Evolutionary conservation across 225 moss, liverwort and hornwort species (phyloP), one percentile per base, ranked within the genome.

Genomic region (Pleurozium schreberi): DNA sequence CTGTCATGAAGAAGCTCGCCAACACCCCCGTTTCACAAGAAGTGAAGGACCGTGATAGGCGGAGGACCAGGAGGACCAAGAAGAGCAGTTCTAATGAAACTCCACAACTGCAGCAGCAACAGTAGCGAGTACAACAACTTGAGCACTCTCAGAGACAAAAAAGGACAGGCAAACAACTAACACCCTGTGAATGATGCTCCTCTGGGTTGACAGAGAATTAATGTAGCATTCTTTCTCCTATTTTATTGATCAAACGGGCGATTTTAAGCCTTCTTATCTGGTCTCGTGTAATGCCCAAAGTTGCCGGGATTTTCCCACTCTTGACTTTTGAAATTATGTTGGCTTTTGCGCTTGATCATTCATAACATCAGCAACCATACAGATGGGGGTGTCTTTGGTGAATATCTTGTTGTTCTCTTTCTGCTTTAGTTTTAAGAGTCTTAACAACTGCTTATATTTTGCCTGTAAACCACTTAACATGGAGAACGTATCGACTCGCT

Each of bases 1-100:
- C 62, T 20, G 89, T 50, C 34, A 36, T 94, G 57, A 86, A 87
- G 31, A 93, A 90, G 30, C 94, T 81, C 59, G 55, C 57, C 36
- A 63, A 36, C 8, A 10, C 42, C 75, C 57, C 80, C 27, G 63
- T 68, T 65, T 43, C 57, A 30, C 69, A 84, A 69, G 90, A 87
- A 81, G 89, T 10, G n/a, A 89, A 73, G 87, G 75, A 61, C n/a
- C 75, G 38, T 67, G 87, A 43, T 42, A 84, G 86, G 66, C 84
- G 81, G n/a, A 86, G 88, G 84, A 81, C 81, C 80, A 88, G 76
- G 89, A 86, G 80, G 28, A 58, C 81, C 75, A 90, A 69, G 80
- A 89, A 57, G 13, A 81, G 84, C 86, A 88, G 33, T 50, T 74
- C 87, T 21, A 88, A 61, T 33, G 85, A 74, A 66, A 59, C 84